A percentile compares a stretch with the other conserved stretches of the same genome.
Evolutionary conservation across 106 monocot genomes (phyloP).

Genomic region (Amphibolis antarctica): DNA sequence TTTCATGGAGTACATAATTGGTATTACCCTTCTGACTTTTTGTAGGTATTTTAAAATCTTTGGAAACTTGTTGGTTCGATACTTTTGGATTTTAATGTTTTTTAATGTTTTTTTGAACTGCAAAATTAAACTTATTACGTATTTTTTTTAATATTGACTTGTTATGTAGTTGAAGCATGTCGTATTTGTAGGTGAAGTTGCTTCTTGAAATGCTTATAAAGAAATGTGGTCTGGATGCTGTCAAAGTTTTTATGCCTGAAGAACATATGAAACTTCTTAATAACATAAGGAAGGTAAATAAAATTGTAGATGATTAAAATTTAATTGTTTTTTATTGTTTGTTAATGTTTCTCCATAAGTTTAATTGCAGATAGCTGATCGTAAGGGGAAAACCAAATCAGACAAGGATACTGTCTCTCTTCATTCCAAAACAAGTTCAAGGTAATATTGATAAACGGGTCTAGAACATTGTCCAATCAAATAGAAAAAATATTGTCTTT

Average conservation of each 20-base stretch:
- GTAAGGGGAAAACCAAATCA: constrained; percentile 66
- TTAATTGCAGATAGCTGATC: constrained; percentile 49
- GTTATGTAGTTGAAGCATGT: neutral
- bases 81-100: no score
- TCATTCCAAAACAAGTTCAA: constrained; percentile 7
- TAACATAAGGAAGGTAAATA: constrained; percentile 83
- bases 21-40: no score
- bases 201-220: constrained; percentile 85
- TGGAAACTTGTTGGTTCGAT: no score
- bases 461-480: no score
- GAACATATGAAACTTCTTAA: constrained; percentile 88
- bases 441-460: neutral
- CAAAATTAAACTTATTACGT: no score
- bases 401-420: constrained; percentile 15
- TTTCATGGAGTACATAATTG: no score
- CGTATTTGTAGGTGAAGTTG: constrained; percentile 44
- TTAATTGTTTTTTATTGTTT: neutral
- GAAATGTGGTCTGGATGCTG: constrained; percentile 94
- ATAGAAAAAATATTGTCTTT: no score
- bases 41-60: neutral
- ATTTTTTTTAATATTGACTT: no score
- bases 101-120: no score
- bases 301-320: neutral
- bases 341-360: neutral
- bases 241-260: constrained; percentile 86